Evolutionary conservation across 495 filamentous ascomycete genomes (phyloP).

Genomic region (Hypoxylon fragiforme): DNA sequence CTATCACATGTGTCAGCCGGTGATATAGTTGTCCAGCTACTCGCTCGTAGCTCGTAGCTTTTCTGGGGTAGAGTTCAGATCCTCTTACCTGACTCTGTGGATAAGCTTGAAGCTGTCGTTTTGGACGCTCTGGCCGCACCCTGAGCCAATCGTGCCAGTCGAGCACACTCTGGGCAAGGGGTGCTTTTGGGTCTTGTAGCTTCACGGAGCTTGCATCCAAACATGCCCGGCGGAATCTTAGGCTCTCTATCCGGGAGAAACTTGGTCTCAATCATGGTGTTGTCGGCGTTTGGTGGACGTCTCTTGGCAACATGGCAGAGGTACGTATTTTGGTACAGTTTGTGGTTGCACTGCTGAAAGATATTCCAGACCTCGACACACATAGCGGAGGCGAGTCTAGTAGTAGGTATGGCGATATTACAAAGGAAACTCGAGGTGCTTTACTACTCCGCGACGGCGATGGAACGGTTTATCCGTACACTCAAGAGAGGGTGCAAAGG

Average conservation of each 20-base stretch:
- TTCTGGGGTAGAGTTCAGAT: not conserved
- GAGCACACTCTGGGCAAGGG: constrained; percentile 16
- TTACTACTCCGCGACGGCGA: not conserved
- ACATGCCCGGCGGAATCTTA: constrained; percentile 13
- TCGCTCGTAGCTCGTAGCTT: too few relatives aligned
- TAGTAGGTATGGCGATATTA: constrained; percentile 1
- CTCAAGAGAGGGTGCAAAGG: not conserved
- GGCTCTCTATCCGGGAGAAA: constrained; percentile 21
- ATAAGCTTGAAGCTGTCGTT: not conserved
- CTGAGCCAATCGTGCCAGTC: not conserved
- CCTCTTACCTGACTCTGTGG: constrained; percentile 14
- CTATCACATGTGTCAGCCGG: constrained; percentile 11
- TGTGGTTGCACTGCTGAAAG: constrained; percentile 28
- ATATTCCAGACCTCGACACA: constrained; percentile 29
- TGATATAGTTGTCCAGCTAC: not conserved
- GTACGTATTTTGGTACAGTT: constrained; percentile 34
- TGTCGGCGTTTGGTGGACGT: constrained; percentile 7
- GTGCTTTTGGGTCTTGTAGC: constrained; percentile 21
- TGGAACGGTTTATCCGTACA: too few relatives aligned
- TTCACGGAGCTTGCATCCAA: constrained; percentile 11
- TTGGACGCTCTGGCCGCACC: not conserved
- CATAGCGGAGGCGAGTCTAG: constrained; percentile 22
- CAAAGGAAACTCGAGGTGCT: not conserved
- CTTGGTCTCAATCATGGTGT: constrained; percentile 15
- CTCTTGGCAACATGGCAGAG: constrained; percentile 14